Conservation (phyloP, 164 flowering plant genomes). For the Tetracentron sinense region DNA sequence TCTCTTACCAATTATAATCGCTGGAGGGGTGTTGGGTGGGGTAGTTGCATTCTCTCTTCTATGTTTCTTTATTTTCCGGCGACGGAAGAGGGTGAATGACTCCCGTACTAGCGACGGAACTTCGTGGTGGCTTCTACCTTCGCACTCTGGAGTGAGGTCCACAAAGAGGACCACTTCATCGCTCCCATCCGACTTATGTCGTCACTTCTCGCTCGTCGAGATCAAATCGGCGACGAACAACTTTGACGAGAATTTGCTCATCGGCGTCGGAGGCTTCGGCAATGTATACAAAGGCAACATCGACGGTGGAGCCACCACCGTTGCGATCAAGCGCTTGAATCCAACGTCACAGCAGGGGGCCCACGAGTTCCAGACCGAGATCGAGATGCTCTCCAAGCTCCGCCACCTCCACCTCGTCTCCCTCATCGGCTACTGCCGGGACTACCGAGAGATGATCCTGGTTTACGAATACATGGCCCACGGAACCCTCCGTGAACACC, state of each 20-base stretch:
- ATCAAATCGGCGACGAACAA: constrained; percentile 31
- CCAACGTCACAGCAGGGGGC: constrained; percentile 30
- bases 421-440: constrained; percentile 40
- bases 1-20: neutral
- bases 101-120: neutral
- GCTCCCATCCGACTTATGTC: constrained; percentile 25
- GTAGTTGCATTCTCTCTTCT: neutral
- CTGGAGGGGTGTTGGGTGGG: neutral
- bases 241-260: constrained; percentile 22
- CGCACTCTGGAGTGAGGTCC: neutral
- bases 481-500: constrained; percentile 41
- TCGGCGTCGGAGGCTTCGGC: constrained; percentile 48
- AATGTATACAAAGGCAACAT: constrained; percentile 41
- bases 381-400: constrained; percentile 37
- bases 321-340: constrained; percentile 40
- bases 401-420: constrained; percentile 40
- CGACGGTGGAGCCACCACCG: constrained; percentile 20
- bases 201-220: constrained; percentile 30
- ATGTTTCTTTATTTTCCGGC: constrained; percentile 9
- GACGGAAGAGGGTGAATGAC: neutral
- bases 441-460: constrained; percentile 32
- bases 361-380: constrained; percentile 38
- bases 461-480: constrained; percentile 40
- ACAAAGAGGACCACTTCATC: neutral
- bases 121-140: neutral